Percentiles rank a stretch among this genome's conserved stretches.
phyloP scores from a whole-genome alignment of 2,329 filamentous ascomycete species.

The Cryphonectria nitschkei region DNA sequence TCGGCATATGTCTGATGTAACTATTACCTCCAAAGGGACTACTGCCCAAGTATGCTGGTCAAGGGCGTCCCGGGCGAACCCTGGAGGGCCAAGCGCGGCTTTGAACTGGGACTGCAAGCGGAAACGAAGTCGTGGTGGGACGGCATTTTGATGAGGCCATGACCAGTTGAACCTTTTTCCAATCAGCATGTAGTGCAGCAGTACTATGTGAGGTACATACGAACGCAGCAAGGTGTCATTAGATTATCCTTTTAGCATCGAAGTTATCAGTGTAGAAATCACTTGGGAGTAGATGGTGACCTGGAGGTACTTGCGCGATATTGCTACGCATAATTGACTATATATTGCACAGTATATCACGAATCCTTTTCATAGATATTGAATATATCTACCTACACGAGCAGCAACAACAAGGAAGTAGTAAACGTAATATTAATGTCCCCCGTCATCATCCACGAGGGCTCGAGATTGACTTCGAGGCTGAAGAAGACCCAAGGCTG shows the following conservation, averaged over 20 bases:
- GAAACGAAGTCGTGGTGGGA: not conserved
- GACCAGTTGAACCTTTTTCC: not conserved
- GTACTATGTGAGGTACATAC: not conserved
- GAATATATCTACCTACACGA: not conserved
- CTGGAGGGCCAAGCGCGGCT: slow-evolving; percentile 1
- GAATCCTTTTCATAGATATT: no score
- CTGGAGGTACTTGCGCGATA: not conserved
- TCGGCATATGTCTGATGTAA: not conserved
- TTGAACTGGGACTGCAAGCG: not conserved
- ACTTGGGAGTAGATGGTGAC: not conserved
- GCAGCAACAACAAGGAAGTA: not conserved
- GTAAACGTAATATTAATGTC: not conserved
- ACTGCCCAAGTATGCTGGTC: not conserved
- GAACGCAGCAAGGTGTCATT: not conserved
- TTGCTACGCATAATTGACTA: not conserved
- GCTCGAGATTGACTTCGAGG: not conserved
- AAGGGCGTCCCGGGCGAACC: not conserved
- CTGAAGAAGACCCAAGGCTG: not conserved
- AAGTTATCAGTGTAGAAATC: no score
- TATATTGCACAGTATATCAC: not conserved
- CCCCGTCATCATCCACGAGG: not conserved
- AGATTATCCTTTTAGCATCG: not conserved
- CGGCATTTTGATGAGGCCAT: not conserved
- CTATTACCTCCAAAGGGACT: not conserved
- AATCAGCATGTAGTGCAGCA: not conserved